These are phyloP conservation scores for Reutealis trisperma DNA, from an alignment of 345 rosid species.

Conservation along the genomic window DNA sequence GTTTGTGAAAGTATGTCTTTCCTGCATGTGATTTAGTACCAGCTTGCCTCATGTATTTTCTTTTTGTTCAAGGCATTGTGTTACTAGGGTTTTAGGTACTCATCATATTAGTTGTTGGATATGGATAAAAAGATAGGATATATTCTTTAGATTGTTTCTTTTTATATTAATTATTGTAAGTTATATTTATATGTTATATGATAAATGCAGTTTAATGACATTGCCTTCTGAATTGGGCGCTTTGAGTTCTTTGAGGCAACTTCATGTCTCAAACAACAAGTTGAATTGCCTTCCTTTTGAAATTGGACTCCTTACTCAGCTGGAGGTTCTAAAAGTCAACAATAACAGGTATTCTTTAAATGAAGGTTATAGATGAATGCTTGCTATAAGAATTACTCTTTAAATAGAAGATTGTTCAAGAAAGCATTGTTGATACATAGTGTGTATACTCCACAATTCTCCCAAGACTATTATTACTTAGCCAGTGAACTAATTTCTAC, in stretches of 20 bases:
- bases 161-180: not conserved
- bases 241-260: constrained; percentile 65
- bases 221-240: constrained; percentile 64
- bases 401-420: not conserved
- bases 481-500: not conserved
- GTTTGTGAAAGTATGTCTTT: not conserved
- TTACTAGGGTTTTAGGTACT: not conserved
- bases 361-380: not conserved
- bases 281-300: constrained; percentile 68
- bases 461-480: not conserved
- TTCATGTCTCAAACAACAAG: constrained; percentile 64
- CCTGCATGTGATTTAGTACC: not conserved
- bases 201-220: constrained; percentile 57
- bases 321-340: constrained; percentile 74
- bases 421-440: not conserved
- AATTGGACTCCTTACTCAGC: constrained; percentile 60
- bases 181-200: not conserved
- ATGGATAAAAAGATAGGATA: not conserved
- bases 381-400: not conserved
- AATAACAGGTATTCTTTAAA: constrained; percentile 62
- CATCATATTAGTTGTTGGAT: not conserved
- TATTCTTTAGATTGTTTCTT: not conserved
- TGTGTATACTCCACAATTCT: not conserved
- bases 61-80: not conserved
- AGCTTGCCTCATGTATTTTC: not conserved